phyloP scores from a whole-genome alignment of 768 basidiomycete species.

The Daedaleopsis nitida region DNA sequence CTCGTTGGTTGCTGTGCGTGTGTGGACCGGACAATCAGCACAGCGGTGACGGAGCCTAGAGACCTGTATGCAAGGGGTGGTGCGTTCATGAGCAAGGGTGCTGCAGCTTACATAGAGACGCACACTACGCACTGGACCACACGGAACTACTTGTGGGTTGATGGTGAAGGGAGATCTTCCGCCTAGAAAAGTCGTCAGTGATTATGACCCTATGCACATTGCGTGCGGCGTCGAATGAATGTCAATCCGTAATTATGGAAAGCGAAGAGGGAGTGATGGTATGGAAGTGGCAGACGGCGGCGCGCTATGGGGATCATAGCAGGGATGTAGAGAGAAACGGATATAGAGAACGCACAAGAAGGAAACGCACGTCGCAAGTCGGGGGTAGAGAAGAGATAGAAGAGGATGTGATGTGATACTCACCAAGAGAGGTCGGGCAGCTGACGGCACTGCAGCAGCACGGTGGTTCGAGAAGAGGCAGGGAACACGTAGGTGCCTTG shows the following conservation, averaged over 20 bases:
- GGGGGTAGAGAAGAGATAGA: background rate
- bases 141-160: background rate
- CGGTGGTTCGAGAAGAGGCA: background rate
- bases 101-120: background rate
- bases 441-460: background rate
- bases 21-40: background rate
- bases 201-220: background rate
- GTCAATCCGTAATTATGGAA: background rate
- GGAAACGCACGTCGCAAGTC: background rate
- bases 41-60: background rate
- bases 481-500: background rate
- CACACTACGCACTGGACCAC: background rate
- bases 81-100: background rate
- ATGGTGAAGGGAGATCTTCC: background rate
- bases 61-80: background rate
- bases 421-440: background rate
- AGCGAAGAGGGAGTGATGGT: background rate
- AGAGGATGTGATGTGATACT: background rate
- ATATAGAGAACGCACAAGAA: background rate
- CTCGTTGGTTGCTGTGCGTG: background rate
- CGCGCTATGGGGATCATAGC: background rate
- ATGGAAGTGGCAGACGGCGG: background rate
- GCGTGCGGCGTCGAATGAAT: background rate
- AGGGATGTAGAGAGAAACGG: background rate
- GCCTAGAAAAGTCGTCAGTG: background rate